Conservation (phyloP, 257 asterid genomes). For the Fraxinus anomala region DNA sequence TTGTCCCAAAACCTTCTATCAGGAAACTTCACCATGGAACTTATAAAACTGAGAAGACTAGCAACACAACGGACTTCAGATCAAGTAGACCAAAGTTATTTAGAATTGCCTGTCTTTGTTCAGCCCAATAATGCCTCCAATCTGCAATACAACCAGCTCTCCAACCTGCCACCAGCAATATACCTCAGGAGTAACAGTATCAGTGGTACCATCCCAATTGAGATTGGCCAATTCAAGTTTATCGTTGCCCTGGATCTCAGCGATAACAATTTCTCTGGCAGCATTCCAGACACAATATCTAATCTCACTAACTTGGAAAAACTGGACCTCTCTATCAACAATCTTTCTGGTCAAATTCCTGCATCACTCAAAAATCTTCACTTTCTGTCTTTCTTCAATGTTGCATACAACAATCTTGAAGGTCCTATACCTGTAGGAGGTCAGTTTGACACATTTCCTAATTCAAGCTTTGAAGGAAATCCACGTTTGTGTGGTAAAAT, state of each 20-base stretch:
- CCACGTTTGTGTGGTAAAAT: slow-evolving; percentile 68
- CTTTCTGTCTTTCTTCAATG: slow-evolving; percentile 81
- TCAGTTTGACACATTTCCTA: slow-evolving; percentile 85
- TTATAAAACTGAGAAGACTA: slow-evolving; percentile 53
- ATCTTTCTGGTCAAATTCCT: slow-evolving; percentile 79
- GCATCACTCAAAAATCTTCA: slow-evolving; percentile 69
- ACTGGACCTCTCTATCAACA: slow-evolving; percentile 73
- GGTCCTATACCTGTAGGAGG: slow-evolving; percentile 88
- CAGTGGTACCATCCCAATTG: slow-evolving; percentile 63
- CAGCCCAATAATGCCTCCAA: slow-evolving; percentile 78
- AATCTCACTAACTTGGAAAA: slow-evolving; percentile 77
- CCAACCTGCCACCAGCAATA: slow-evolving; percentile 81
- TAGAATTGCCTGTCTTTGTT: slow-evolving; percentile 88
- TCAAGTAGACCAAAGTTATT: slow-evolving; percentile 52
- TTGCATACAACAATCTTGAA: slow-evolving; percentile 75
- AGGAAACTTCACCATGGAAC: slow-evolving; percentile 68
- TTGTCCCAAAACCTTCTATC: slow-evolving; percentile 63
- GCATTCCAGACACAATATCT: slow-evolving; percentile 74
- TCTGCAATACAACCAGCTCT: slow-evolving; percentile 76
- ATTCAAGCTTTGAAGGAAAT: slow-evolving; percentile 72
- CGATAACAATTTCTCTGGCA: slow-evolving; percentile 63
- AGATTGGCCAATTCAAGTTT: slow-evolving; percentile 73
- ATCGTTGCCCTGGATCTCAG: slow-evolving; percentile 75
- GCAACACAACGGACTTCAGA: slow-evolving; percentile 56
- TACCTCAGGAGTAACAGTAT: slow-evolving; percentile 63